Conservation (phyloP, 192 early-diverging fungal species). For the Umbelopsis isabellina region DNA sequence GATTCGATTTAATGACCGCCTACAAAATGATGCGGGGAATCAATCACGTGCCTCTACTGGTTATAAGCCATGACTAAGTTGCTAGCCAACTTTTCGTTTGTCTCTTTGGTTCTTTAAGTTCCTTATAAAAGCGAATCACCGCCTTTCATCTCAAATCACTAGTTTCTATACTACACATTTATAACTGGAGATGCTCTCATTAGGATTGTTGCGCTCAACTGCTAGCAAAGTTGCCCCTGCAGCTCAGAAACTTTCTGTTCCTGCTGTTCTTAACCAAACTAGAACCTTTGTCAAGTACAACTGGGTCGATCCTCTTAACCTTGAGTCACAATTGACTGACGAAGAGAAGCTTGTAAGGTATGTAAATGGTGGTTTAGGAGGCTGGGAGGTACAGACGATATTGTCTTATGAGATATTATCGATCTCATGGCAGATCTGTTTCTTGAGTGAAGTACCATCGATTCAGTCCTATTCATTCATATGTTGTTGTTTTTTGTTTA, state of each 20-base stretch:
- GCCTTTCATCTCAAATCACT: not conserved
- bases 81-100: not conserved
- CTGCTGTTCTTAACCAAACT: conserved; percentile 23
- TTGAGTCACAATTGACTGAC: conserved; percentile 85
- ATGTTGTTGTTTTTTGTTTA: conserved; percentile 41
- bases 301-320: conserved; percentile 85
- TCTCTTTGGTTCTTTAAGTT: not conserved
- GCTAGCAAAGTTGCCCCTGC: conserved; percentile 14
- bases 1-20: not conserved
- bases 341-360: conserved; percentile 78
- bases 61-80: no score
- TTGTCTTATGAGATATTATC: no score
- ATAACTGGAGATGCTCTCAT: not conserved
- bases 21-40: conserved; percentile 7
- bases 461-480: not conserved
- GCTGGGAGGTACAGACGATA: no score
- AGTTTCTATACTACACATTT: not conserved
- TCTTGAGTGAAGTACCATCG: no score
- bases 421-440: no score
- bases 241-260: conserved; percentile 13
- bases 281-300: conserved; percentile 67
- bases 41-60: not conserved
- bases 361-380: not conserved
- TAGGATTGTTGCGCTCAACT: conserved; percentile 20
- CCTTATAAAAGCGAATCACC: not conserved